Conservation (phyloP, 345 rosid genomes). For the Murraya koenigii region DNA sequence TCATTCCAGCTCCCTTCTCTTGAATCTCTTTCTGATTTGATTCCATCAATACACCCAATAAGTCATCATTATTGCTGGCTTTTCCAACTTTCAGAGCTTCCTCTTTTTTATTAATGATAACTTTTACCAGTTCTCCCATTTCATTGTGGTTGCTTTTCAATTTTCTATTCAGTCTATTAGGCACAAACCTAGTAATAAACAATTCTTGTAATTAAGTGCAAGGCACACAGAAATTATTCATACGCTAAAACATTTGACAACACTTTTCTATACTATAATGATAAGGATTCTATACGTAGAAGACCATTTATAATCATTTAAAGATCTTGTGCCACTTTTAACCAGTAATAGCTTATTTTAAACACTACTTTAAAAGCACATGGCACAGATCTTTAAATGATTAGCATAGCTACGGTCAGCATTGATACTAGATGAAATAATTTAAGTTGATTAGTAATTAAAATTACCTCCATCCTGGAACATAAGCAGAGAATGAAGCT, state of each 20-base stretch:
- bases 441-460: no score
- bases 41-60: constrained; percentile 41
- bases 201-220: not conserved
- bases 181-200: constrained; percentile 31
- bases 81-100: constrained; percentile 33
- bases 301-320: no score
- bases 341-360: no score
- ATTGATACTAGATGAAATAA: not conserved
- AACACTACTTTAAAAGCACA: no score
- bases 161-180: constrained; percentile 29
- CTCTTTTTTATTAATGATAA: constrained; percentile 34
- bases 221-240: not conserved
- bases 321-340: no score
- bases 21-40: constrained; percentile 30
- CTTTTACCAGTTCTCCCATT: constrained; percentile 26
- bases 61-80: constrained; percentile 27
- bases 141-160: constrained; percentile 28
- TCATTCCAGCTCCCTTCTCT: constrained; percentile 31
- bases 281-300: no score
- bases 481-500: no score
- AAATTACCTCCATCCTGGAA: no score
- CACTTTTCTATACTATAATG: no score
- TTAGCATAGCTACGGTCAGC: no score
- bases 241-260: not conserved
- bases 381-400: no score